These are phyloP conservation scores for Coniosporium apollinis DNA, from an alignment of 495 filamentous ascomycete species.

Conservation along the genomic window DNA sequence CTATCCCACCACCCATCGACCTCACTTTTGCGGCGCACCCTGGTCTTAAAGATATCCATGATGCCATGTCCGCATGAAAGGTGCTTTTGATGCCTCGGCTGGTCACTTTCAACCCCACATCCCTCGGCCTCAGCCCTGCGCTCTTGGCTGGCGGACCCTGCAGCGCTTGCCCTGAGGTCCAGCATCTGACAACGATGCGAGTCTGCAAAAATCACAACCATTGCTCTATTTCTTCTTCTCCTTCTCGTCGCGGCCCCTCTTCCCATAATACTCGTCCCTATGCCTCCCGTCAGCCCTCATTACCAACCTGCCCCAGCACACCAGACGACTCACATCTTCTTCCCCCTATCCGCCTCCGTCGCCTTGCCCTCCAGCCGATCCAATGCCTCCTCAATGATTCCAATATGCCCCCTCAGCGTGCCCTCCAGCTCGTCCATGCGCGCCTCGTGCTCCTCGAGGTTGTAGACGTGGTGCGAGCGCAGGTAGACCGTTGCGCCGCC, in stretches of 20 bases:
- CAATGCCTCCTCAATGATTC: conserved; percentile 28
- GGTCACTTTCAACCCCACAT: too few species aligned
- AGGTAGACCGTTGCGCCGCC: conserved; percentile 19
- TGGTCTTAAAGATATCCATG: too few species aligned
- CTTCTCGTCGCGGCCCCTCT: conserved; percentile 9
- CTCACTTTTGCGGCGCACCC: too few species aligned
- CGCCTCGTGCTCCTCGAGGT: conserved; percentile 30
- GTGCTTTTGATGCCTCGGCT: too few species aligned
- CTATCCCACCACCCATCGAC: too few species aligned
- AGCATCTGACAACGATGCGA: too few species aligned
- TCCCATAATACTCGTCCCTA: conserved; percentile 7
- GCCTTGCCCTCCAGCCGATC: conserved; percentile 23
- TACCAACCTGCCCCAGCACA: background rate
- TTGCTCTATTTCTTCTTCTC: background rate
- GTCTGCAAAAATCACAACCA: too few species aligned
- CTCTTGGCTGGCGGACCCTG: too few species aligned
- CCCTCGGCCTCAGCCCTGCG: too few species aligned
- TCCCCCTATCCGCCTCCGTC: conserved; percentile 7
- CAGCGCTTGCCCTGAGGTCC: too few species aligned
- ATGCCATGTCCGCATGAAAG: too few species aligned
- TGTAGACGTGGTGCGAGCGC: conserved; percentile 26
- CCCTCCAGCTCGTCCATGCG: conserved; percentile 31
- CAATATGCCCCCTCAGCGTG: conserved; percentile 30
- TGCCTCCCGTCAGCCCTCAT: background rate
- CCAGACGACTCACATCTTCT: conserved; percentile 11